A percentile compares a stretch with the other conserved stretches of the same genome.
These are phyloP conservation scores for Cladorrhinum sp. DNA, from an alignment of 2,329 filamentous ascomycete species.

Conservation along the genomic window DNA sequence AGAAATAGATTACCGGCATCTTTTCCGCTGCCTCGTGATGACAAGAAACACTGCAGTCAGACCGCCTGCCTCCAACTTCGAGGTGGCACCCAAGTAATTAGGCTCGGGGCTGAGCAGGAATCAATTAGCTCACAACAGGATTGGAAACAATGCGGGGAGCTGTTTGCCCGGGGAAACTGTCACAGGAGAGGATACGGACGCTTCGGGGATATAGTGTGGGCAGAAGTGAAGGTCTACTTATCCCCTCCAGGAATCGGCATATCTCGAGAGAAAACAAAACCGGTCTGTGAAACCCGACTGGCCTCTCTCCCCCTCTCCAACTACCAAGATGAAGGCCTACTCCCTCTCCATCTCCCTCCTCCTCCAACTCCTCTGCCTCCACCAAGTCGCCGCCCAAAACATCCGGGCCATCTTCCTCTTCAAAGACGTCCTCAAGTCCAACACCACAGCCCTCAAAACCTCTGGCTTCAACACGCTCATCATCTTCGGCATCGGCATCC, in stretches of 20 bases:
- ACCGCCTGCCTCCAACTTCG: no score
- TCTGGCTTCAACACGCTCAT: conserved; percentile 43
- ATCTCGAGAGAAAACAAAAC: not conserved
- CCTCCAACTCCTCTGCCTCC: not conserved
- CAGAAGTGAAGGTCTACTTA: no score
- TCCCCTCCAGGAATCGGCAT: no score
- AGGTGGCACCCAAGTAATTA: no score
- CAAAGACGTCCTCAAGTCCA: conserved; percentile 45
- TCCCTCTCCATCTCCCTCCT: not conserved
- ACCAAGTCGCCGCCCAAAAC: not conserved
- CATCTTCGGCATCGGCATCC: conserved; percentile 44
- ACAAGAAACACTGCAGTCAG: not conserved
- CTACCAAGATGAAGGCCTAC: not conserved
- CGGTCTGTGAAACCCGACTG: no score
- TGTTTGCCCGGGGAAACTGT: no score
- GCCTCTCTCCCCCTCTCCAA: not conserved
- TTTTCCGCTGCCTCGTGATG: not conserved
- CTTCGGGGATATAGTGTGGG: no score
- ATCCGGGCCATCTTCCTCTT: conserved; percentile 36
- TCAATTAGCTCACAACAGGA: no score
- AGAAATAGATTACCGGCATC: not conserved
- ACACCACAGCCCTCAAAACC: conserved; percentile 39
- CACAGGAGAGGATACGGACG: no score
- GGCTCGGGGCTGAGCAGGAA: no score
- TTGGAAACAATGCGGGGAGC: no score